Percentiles rank a stretch among this genome's conserved stretches.
These are phyloP conservation scores for Lepidium africanum DNA, from an alignment of 345 rosid species.

Conservation along the genomic window DNA sequence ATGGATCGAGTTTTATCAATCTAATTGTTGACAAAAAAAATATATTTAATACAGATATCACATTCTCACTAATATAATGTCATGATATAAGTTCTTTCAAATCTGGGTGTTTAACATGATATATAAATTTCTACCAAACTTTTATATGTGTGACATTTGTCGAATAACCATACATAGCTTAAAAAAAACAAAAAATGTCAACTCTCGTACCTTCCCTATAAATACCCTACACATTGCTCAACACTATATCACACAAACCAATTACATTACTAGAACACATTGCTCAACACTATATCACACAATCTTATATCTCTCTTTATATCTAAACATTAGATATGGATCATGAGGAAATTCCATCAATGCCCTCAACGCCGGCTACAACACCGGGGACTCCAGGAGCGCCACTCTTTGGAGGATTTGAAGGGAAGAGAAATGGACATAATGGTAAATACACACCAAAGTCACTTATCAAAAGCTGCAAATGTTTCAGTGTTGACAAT, in stretches of 20 bases:
- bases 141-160: too few species aligned
- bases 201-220: conserved; percentile 20
- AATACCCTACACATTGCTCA: conserved; percentile 20
- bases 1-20: too few species aligned
- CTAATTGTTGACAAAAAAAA: too few species aligned
- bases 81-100: too few species aligned
- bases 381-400: conserved; percentile 67
- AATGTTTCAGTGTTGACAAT: conserved; percentile 52
- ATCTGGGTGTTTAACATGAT: too few species aligned
- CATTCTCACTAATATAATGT: too few species aligned
- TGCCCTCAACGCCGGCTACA: conserved; percentile 70
- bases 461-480: conserved; percentile 52
- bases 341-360: conserved; percentile 54
- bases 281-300: neutral
- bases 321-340: conserved; percentile 25
- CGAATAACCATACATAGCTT: too few species aligned
- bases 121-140: too few species aligned
- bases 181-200: too few species aligned
- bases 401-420: conserved; percentile 35
- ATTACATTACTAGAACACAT: neutral
- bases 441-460: conserved; percentile 35
- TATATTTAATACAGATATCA: too few species aligned
- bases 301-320: neutral
- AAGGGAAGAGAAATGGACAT: conserved; percentile 29
- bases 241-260: conserved; percentile 4